phyloP scores from a whole-genome alignment of 257 asterid genomes.

The Voacanga thouarsii region DNA sequence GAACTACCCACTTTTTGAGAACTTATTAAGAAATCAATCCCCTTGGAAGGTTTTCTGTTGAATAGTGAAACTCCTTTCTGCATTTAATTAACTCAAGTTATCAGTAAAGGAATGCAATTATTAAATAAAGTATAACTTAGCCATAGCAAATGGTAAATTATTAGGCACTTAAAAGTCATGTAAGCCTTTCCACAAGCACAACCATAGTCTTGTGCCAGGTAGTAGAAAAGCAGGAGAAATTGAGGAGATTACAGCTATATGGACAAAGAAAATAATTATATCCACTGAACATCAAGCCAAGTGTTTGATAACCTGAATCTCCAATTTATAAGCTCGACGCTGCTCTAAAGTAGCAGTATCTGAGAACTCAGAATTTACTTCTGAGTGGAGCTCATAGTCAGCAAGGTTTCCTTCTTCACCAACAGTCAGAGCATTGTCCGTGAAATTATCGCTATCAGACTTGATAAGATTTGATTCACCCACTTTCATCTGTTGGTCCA shows the following conservation, averaged over 20 bases:
- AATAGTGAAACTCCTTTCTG: slow-evolving; percentile 96
- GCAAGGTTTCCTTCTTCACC: slow-evolving; percentile 59
- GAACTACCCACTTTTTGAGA: slow-evolving; percentile 74
- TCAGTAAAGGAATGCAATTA: slow-evolving; percentile 20
- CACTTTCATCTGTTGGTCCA: slow-evolving; percentile 93
- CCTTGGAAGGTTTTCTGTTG: slow-evolving; percentile 95
- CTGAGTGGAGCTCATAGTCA: slow-evolving; percentile 70
- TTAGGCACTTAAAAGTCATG: neutral
- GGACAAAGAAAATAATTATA: slow-evolving; percentile 6
- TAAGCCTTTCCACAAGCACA: neutral
- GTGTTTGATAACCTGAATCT: slow-evolving; percentile 74
- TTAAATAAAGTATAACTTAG: neutral
- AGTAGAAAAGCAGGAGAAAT: neutral
- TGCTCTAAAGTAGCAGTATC: slow-evolving; percentile 89
- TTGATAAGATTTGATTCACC: slow-evolving; percentile 57
- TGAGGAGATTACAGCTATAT: neutral
- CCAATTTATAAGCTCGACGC: slow-evolving; percentile 91
- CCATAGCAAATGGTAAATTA: neutral
- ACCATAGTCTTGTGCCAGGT: slow-evolving; percentile 1
- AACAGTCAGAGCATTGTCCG: slow-evolving; percentile 39
- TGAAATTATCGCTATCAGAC: slow-evolving; percentile 54
- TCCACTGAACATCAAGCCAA: neutral
- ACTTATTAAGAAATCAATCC: slow-evolving; percentile 81
- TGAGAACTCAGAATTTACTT: slow-evolving; percentile 60
- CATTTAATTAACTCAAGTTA: slow-evolving; percentile 37